Evolutionary conservation across 2,329 filamentous ascomycete species (phyloP), one percentile per base, ranked within the genome.

Genomic region (Botrytis elliptica): DNA sequence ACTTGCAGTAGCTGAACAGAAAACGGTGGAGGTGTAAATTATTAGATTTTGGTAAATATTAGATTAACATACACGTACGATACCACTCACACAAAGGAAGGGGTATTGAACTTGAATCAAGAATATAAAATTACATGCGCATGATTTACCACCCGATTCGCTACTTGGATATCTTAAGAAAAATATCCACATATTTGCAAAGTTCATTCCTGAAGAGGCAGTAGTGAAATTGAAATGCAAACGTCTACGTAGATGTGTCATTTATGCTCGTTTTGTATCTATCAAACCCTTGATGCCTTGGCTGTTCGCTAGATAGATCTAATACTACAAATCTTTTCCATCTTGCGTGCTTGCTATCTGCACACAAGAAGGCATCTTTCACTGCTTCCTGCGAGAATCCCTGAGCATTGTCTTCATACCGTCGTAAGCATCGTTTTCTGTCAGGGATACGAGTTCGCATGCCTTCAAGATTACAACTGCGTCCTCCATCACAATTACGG

Each of bases 31-130:
- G 46, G 70, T 78, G 76, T 78, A 79, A 62, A 77, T 49, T 75
- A 76, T 52, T 79, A 78, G 75, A 79, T 60, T 75, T 65, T 25
- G n/a, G 73, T 79, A 78, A 75, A 79, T 74, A 77, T 75, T 77
- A 76, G 76, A 77, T 71, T 70, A 44, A 75, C 25, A 75, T 75
- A 73, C 65, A 75, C 72, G 40, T 64, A 55, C n/a, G 52, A 55
- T 59, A 22, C n/a, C 36, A 1, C 20, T 46, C 18, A 8, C 46
- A 12, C 16, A 49, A 68, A 36, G 14, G 22, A 29, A 66, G 10
- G 25, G 46, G 36, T 29, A 40, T 55, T 49, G 25, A 40, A 29
- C 44, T 18, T 6, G 38, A 38, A 49, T 42, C 18, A 40, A 72
- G 52, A 69, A 52, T 55, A 44, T 25, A 42, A 4, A 22, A 55